These are phyloP conservation scores for Hydnomerulius pinastri DNA, from an alignment of 768 basidiomycete species.

Conservation along the genomic window DNA sequence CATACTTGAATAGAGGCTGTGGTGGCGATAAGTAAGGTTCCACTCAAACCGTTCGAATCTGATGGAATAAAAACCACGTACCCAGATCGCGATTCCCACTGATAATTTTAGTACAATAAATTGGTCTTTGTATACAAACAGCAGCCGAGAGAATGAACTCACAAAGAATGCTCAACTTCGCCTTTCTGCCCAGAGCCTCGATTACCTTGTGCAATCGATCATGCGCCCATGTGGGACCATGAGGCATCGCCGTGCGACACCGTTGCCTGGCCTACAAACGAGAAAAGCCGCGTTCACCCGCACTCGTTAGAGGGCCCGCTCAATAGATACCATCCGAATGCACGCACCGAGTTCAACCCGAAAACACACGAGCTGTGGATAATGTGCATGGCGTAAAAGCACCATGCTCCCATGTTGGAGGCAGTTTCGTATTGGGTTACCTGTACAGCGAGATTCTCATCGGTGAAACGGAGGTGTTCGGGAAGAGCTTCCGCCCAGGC, in stretches of 20 bases:
- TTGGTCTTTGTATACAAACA: conserved; percentile 19
- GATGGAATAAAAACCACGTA: conserved; percentile 39
- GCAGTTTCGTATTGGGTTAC: conserved; percentile 78
- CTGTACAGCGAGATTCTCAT: conserved; percentile 68
- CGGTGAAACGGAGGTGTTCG: conserved; percentile 68
- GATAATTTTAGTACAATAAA: conserved; percentile 22
- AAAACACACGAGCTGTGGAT: conserved; percentile 69
- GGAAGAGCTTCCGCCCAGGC: conserved; percentile 71
- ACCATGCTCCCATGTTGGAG: conserved; percentile 80
- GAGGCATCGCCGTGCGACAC: conserved; percentile 26
- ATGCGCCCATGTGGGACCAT: conserved; percentile 36
- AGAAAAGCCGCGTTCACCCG: neutral
- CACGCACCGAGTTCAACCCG: conserved; percentile 62
- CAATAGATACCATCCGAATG: conserved; percentile 1
- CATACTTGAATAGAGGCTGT: conserved; percentile 71
- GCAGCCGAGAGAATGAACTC: conserved; percentile 37
- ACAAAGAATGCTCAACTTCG: conserved; percentile 47
- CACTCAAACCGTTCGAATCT: conserved; percentile 26
- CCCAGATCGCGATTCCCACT: conserved; percentile 69
- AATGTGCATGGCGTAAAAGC: conserved; percentile 74
- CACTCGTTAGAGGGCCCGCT: neutral
- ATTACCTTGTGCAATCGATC: conserved; percentile 43
- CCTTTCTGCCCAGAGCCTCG: conserved; percentile 40
- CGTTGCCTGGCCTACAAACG: conserved; percentile 32
- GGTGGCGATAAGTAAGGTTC: conserved; percentile 13